Percentiles rank a stretch among this genome's conserved stretches.
These are phyloP conservation scores for Tulasnella sp. DNA, from an alignment of 768 basidiomycete genomes.

Conservation along the genomic window DNA sequence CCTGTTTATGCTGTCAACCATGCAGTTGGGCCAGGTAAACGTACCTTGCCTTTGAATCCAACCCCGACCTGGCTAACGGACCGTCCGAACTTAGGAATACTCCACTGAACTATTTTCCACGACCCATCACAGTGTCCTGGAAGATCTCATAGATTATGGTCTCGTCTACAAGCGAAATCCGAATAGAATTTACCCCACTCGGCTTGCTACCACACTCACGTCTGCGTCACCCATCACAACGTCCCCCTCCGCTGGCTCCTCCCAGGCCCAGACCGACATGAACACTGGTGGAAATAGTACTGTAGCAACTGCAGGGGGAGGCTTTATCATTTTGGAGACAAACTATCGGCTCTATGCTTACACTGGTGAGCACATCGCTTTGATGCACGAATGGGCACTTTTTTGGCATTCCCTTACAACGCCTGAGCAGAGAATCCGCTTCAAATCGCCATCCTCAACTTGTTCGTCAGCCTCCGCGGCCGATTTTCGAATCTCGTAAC, in stretches of 20 bases:
- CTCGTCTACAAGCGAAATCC: conserved; percentile 79
- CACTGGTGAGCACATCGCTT: conserved; percentile 53
- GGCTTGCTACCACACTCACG: conserved; percentile 88
- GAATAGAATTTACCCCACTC: conserved; percentile 85
- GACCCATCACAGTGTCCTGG: conserved; percentile 78
- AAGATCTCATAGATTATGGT: conserved; percentile 90
- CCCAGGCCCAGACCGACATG: neutral
- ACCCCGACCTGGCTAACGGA: conserved; percentile 21
- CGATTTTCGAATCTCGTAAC: conserved; percentile 97
- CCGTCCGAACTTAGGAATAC: conserved; percentile 60
- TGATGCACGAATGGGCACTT: neutral
- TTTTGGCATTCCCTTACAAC: conserved; percentile 16
- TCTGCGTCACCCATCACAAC: conserved; percentile 71
- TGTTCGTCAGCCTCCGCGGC: conserved; percentile 87
- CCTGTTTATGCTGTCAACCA: conserved; percentile 93
- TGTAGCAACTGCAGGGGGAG: conserved; percentile 36
- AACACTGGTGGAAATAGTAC: conserved; percentile 49
- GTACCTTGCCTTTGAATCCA: conserved; percentile 9
- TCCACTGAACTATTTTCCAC: conserved; percentile 70
- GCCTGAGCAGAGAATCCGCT: conserved; percentile 72
- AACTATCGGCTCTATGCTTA: conserved; percentile 98
- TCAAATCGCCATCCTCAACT: conserved; percentile 89
- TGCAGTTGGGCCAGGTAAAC: conserved; percentile 83
- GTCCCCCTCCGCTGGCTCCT: neutral
- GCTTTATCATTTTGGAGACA: conserved; percentile 94